Base-by-base conservation (phyloP, 2,329 filamentous ascomycete species). In the Diaporthe citriasiana region DNA sequence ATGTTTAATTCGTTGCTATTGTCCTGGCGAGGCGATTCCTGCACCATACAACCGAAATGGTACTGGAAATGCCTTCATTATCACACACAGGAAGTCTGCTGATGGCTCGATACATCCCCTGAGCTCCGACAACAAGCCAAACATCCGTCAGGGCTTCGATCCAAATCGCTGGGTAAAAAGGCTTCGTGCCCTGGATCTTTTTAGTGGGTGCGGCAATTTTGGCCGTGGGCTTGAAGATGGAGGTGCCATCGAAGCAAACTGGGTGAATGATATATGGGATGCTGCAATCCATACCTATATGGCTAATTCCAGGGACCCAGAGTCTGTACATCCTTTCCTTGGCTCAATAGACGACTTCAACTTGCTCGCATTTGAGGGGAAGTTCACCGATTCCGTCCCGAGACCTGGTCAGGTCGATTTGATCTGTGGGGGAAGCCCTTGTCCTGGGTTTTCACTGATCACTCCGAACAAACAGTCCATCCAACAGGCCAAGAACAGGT, bases 201-300 rank as follows among this genome's bases (percentile, higher is more conserved):
- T 94, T 78, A 94, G 92, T 77, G 94, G 94, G 0, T 92, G 93
- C 25, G 94, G 94, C 0, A 95, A 92, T 70, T 91, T 97, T 69
- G 94, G 94, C 7, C 87, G 93, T 40, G 94, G 94, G 0, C 84
- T 97, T 0, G 93, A 95, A 80, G 93, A 95, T 70, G 90, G 90
- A 0, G 90, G 91, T 0, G 90, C 86, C 0, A 86, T 95, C 0
- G 80, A 90, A 35, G 93, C 93, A 80, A 84, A 86, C 4, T 93
- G 90, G 85, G 90, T 90, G 0, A 92, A 95, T 35, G 94, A 97
- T 78, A 89, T 90, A 73, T 89, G 88, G 72, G 77, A 83, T 0
- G 82, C 85, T 7, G 93, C 94, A 0, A 88, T 95, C 0, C 92
- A 94, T 69, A 94, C 93, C 0, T 94, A 95, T 76, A 89, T 91